Conservation (phyloP, 164 flowering plant species). For the Hamamelis virginiana region DNA sequence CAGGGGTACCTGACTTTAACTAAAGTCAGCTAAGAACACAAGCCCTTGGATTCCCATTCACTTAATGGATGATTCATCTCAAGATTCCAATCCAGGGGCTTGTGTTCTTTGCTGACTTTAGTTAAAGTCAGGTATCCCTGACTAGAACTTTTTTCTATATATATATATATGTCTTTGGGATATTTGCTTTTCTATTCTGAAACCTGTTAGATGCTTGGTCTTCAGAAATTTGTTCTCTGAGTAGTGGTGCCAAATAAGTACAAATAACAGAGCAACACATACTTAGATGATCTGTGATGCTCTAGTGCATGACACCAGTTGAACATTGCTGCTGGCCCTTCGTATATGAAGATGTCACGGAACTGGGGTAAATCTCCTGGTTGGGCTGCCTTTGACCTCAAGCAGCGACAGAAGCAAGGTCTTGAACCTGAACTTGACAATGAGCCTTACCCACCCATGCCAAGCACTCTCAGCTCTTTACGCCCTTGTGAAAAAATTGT, state of each 20-base stretch:
- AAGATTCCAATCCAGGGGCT: no score
- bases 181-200: background rate
- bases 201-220: background rate
- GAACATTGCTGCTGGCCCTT: conserved; percentile 10
- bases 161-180: conserved; percentile 1
- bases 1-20: no score
- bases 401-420: conserved; percentile 44
- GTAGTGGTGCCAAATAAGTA: background rate
- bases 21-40: no score
- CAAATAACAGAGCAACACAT: background rate
- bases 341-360: conserved; percentile 31
- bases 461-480: conserved; percentile 14
- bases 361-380: conserved; percentile 48
- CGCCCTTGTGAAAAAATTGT: conserved; percentile 4
- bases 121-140: no score
- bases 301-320: conserved; percentile 2
- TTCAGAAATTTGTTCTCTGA: background rate
- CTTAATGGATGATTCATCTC: no score
- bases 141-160: no score
- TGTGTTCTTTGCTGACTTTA: no score
- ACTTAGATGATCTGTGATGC: background rate
- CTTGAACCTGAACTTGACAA: conserved; percentile 18
- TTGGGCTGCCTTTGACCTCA: conserved; percentile 73
- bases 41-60: no score
- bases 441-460: conserved; percentile 61